Base-by-base conservation (phyloP, 176 grass and related monocot genomes). In the Tillandsia fasciculata region DNA sequence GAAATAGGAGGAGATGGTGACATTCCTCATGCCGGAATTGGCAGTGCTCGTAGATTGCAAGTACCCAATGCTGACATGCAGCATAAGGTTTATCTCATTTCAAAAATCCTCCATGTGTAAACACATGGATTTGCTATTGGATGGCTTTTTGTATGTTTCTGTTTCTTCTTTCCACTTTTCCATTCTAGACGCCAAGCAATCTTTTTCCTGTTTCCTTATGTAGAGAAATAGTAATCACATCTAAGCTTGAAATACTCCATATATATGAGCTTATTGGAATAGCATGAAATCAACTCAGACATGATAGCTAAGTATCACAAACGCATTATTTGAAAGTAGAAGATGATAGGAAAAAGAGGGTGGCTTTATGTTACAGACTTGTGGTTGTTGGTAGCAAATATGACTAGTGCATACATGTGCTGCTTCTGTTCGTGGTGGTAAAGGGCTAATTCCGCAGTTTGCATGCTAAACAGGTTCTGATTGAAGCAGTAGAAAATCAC, bases 401-500 rank as follows among this genome's bases (percentile, higher is more conserved):
- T 59, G 14, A 18, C 2, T 59, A 18, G 22, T 18, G 14, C 8
- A 18, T 59, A 8, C 8, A 17, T n/a, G 14, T 59, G 7, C 7
- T 20, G 12, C n/a, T 17, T 17, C 14, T 59, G 20, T 20, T 26
- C 49, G 23, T 70, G 18, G 4, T 70, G 20, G 51, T 70, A 52
- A 52, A 49, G 12, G 5, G 15, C 49, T 52, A 53, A 42, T 52
- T 66, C 64, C 10, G 18, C 66, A 66, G 10, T 81, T 27, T 72
- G 24, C 18, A 4, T 79, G 42, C 18, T 22, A 71, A 77, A 56
- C 76, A 97, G 84, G 93, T 97, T 47, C 72, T 97, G 69, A 90
- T 96, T 80, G 93, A 92, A 84, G 93, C 93, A 63, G 93, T 96
- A 18, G 92, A 96, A 75, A 92, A 96, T 49, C 92, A 96, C 69